These are phyloP conservation scores for Plasmodium malariae DNA, from an alignment of 169 alveolate genomes.

Conservation along the genomic window DNA sequence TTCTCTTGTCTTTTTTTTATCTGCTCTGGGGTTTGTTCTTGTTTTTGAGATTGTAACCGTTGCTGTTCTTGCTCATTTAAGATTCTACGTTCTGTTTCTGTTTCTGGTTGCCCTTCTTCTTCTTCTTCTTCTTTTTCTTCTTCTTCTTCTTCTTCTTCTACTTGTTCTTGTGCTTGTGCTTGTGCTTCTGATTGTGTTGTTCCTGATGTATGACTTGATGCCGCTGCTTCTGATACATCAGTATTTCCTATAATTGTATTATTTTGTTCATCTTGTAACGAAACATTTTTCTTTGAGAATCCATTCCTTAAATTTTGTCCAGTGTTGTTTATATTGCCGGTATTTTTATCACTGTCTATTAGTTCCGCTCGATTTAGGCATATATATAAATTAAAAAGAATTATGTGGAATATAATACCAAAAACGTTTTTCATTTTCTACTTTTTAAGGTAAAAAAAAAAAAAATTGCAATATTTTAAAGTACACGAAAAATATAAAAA, in stretches of 20 bases:
- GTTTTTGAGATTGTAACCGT: too few species aligned
- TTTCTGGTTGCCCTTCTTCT: neutral
- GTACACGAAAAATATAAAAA: too few species aligned
- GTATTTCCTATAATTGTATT: neutral
- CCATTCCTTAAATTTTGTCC: slow-evolving; percentile 7
- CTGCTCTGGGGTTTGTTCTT: neutral
- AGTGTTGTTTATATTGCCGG: neutral
- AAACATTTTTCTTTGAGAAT: neutral
- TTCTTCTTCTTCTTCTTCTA: neutral
- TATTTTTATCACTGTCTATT: neutral
- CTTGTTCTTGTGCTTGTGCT: slow-evolving; percentile 1
- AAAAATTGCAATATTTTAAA: neutral
- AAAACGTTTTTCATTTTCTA: neutral
- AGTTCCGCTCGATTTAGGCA: too few species aligned
- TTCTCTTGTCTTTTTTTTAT: too few species aligned
- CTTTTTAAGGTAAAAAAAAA: too few species aligned
- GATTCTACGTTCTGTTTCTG: neutral
- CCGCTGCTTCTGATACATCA: neutral
- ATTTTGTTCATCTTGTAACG: neutral
- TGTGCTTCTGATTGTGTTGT: neutral
- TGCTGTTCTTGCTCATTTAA: neutral
- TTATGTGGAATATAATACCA: neutral
- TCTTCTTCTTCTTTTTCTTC: neutral
- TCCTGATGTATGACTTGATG: too few species aligned
- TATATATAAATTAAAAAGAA: neutral